Evolutionary conservation across 495 filamentous ascomycete genomes (phyloP).

Genomic region (Aspergillus ostianus): DNA sequence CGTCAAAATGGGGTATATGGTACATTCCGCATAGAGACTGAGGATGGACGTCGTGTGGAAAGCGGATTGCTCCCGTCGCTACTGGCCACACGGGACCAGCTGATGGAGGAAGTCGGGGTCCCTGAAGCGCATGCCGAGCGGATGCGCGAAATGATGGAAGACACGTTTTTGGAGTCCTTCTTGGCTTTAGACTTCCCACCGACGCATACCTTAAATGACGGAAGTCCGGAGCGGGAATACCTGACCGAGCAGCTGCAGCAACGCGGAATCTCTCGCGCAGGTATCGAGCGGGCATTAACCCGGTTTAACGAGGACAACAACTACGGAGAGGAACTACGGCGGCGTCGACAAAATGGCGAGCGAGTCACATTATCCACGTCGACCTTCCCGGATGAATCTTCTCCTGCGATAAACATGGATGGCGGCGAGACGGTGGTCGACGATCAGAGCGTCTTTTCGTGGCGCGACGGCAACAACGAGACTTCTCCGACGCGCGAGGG

Average conservation of each 20-base stretch:
- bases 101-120: slow-evolving; percentile 46
- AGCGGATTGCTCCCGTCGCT: slow-evolving; percentile 46
- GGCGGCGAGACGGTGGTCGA: slow-evolving; percentile 59
- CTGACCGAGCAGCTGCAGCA: slow-evolving; percentile 42
- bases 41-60: slow-evolving; percentile 48
- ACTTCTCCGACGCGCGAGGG: slow-evolving; percentile 60
- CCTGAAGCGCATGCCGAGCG: slow-evolving; percentile 41
- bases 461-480: slow-evolving; percentile 52
- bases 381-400: slow-evolving; percentile 48
- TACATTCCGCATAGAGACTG: slow-evolving; percentile 48
- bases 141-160: slow-evolving; percentile 52
- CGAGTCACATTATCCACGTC: slow-evolving; percentile 43
- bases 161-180: slow-evolving; percentile 49
- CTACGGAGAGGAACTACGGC: slow-evolving; percentile 46
- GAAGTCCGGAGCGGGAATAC: slow-evolving; percentile 35
- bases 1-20: slow-evolving; percentile 48
- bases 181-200: slow-evolving; percentile 47
- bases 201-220: slow-evolving; percentile 33
- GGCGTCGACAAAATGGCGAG: slow-evolving; percentile 41
- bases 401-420: slow-evolving; percentile 41
- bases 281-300: slow-evolving; percentile 40
- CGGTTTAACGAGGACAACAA: slow-evolving; percentile 44
- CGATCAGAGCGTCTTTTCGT: slow-evolving; percentile 57
- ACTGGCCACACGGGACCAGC: slow-evolving; percentile 44
- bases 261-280: slow-evolving; percentile 41